A percentile compares a stretch with the other conserved stretches of the same genome.
Conservation (phyloP, 169 alveolate species). For the Toxoplasma gondii region DNA sequence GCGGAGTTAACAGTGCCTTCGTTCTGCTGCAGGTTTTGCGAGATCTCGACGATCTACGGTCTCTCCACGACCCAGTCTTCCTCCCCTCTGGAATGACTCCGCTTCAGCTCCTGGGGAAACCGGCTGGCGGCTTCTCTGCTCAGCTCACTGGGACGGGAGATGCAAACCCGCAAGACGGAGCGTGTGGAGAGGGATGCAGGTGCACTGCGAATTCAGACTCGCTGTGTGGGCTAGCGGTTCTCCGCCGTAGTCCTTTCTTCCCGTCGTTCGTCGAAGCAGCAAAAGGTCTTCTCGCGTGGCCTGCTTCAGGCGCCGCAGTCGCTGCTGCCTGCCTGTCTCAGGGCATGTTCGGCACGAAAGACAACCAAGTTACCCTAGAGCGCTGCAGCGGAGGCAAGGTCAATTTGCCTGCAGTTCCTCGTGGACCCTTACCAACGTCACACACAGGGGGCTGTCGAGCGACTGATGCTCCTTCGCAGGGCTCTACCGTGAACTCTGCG, state of each 20-base stretch:
- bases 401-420: no score
- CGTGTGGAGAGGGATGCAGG: not conserved
- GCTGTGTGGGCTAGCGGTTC: not conserved
- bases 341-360: not conserved
- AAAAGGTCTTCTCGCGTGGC: not conserved
- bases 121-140: not conserved
- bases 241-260: not conserved
- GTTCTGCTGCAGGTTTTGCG: not conserved
- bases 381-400: not conserved
- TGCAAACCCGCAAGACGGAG: not conserved
- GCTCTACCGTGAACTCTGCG: not conserved
- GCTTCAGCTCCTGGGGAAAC: not conserved
- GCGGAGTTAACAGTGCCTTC: not conserved
- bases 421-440: not conserved
- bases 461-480: not conserved
- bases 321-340: not conserved
- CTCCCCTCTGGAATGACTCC: not conserved
- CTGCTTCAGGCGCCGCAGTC: not conserved
- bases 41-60: conserved; percentile 33
- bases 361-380: not conserved
- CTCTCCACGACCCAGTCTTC: conserved; percentile 28
- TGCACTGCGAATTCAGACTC: not conserved
- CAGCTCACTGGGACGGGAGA: not conserved
- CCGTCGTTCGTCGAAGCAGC: conserved; percentile 1
- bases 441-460: not conserved